Base-by-base conservation (phyloP, 1,139 yeast genomes). In the Saccharomyces uvarum region DNA sequence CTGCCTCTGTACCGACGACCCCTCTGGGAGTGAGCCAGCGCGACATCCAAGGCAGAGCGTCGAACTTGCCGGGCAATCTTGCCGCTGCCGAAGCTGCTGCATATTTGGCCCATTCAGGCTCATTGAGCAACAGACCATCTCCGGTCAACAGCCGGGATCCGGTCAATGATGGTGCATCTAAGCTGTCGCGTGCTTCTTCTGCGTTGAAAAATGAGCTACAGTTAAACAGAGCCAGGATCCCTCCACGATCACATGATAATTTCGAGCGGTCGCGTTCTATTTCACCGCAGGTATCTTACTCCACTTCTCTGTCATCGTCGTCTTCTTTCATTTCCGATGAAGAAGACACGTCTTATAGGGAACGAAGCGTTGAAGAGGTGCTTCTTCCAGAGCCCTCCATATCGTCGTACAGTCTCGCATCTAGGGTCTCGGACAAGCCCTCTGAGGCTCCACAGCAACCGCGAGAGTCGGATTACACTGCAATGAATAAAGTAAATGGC, bases 401-500 rank as follows among this genome's bases (percentile, higher is more conserved):
- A 0, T 38, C 44, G 4, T 38, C 44, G 2, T 38, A 38, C 19
- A 38, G 44, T 4, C 44, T 38, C 1, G 21, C 44, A 8, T 38
- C 44, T 2, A 38, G 11, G 19, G 24, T 11, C 26, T 38, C 44
- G 6, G 24, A 16, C 2, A 38, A 19, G 44, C 6, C 44, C 13
- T 16, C 24, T 9, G 24, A 38, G 11, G n/a, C 44, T 13, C 19
- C 24, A 38, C 44, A 38, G n/a, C 24, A 4, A 6, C 44, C 11
- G 44, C 44, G 11, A 38, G 44, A 38, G 8, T 5, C 44, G 4
- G 44, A 38, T 2, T 57, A 60, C 48, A 56, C 57, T 2, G 52
- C 57, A 2, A 41, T 61, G 21, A 59, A 56, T 50, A 60, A 54
- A 48, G 51, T 57, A 11, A 54, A 52, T 24, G 55, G 55, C 19